phyloP scores from a whole-genome alignment of 164 flowering plant genomes.

The Echeveria elegans region DNA sequence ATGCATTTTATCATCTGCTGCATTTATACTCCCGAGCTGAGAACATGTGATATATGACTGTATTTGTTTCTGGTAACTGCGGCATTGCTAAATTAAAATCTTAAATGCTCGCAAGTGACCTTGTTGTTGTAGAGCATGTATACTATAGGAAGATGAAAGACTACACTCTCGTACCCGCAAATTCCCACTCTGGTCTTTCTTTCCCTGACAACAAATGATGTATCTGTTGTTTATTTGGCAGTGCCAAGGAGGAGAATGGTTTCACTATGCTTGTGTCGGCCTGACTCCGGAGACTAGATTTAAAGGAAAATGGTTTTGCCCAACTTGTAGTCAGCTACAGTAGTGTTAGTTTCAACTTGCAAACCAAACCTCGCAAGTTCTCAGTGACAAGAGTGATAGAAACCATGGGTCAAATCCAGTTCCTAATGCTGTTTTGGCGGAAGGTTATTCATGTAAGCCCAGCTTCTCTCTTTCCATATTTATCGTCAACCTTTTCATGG shows the following conservation, averaged over 20 bases:
- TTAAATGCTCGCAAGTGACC: too few species aligned
- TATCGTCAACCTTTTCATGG: background rate
- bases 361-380: background rate
- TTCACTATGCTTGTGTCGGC: conserved; percentile 94
- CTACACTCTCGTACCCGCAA: too few species aligned
- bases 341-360: conserved; percentile 15
- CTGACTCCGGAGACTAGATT: conserved; percentile 98
- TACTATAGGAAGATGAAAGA: too few species aligned
- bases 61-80: too few species aligned
- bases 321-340: conserved; percentile 65
- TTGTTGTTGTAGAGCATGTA: too few species aligned
- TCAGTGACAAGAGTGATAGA: background rate
- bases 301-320: conserved; percentile 96
- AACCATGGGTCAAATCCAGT: background rate
- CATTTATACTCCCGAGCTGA: background rate
- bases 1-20: background rate
- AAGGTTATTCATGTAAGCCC: background rate
- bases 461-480: background rate
- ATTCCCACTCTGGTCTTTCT: too few species aligned
- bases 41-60: background rate
- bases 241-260: conserved; percentile 99
- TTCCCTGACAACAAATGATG: background rate
- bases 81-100: too few species aligned
- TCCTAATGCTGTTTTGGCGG: background rate
- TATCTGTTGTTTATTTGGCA: conserved; percentile 21